phyloP scores from a whole-genome alignment of 805 yeast genomes.

The Kluyveromyces lactis region DNA sequence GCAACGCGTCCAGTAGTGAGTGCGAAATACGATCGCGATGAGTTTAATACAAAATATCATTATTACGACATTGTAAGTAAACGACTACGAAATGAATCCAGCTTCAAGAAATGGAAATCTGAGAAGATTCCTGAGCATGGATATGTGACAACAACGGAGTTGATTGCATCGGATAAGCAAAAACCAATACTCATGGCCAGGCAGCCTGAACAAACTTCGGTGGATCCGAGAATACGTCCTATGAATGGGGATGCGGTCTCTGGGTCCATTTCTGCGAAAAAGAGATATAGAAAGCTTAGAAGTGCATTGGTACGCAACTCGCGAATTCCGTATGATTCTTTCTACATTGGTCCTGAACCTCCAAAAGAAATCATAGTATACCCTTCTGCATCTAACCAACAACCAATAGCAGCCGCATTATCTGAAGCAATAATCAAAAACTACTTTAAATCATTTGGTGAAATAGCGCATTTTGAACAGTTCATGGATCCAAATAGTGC shows the following conservation, averaged over 20 bases:
- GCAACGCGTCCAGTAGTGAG: not conserved
- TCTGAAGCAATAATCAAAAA: constrained; percentile 29
- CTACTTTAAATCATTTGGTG: constrained; percentile 56
- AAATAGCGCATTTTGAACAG: constrained; percentile 47
- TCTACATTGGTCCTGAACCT: constrained; percentile 72
- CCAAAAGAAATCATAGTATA: constrained; percentile 60
- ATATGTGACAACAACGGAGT: constrained; percentile 16
- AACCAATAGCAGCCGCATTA: constrained; percentile 12
- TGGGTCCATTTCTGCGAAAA: not conserved
- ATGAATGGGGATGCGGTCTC: not conserved
- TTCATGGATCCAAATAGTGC: constrained; percentile 68
- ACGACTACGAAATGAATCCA: constrained; percentile 14
- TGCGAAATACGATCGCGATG: constrained; percentile 13
- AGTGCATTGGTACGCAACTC: constrained; percentile 10
- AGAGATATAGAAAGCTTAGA: constrained; percentile 13
- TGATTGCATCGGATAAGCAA: constrained; percentile 7
- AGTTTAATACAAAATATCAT: constrained; percentile 21
- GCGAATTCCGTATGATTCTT: constrained; percentile 49
- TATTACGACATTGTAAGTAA: constrained; percentile 22
- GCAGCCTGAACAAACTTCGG: constrained; percentile 10
- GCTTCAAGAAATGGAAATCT: constrained; percentile 21
- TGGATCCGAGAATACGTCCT: constrained; percentile 20
- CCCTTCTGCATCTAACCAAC: constrained; percentile 30
- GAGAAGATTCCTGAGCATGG: constrained; percentile 21
- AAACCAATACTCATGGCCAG: constrained; percentile 16